Conservation (phyloP, 495 filamentous ascomycete genomes). For the Terfezia claveryi region DNA sequence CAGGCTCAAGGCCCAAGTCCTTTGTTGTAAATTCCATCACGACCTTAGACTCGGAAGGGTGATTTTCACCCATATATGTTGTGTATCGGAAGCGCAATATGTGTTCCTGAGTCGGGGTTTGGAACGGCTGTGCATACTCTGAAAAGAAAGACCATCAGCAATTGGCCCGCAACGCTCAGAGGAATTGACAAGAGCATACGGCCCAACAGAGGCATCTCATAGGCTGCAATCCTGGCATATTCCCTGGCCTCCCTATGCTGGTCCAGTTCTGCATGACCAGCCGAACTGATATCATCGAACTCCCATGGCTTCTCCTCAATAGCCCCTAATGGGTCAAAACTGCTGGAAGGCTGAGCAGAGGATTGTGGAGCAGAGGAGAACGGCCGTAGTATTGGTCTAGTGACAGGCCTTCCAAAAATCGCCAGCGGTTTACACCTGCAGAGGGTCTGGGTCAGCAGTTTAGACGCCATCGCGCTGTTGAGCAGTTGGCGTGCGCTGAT, state of each 20-base stretch:
- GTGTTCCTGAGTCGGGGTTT: slow-evolving; percentile 40
- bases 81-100: slow-evolving; percentile 86
- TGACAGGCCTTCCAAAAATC: too few relatives aligned
- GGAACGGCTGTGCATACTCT: slow-evolving; percentile 70
- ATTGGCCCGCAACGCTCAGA: neutral
- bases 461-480: too few relatives aligned
- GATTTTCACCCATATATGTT: slow-evolving; percentile 83
- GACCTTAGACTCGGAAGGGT: slow-evolving; percentile 80
- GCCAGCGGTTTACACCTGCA: too few relatives aligned
- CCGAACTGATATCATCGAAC: slow-evolving; percentile 49
- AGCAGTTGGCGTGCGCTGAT: too few relatives aligned
- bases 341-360: too few relatives aligned
- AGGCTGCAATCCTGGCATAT: slow-evolving; percentile 67
- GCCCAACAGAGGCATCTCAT: slow-evolving; percentile 85
- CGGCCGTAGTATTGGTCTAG: too few relatives aligned
- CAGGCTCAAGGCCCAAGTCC: slow-evolving; percentile 44
- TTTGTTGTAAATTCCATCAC: slow-evolving; percentile 63
- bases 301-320: slow-evolving; percentile 30
- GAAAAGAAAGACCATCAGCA: slow-evolving; percentile 5
- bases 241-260: slow-evolving; percentile 74
- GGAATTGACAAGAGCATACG: slow-evolving; percentile 32
- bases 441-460: too few relatives aligned
- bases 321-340: neutral
- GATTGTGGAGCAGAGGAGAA: too few relatives aligned
- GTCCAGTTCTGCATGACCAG: slow-evolving; percentile 71